These are phyloP conservation scores for Trametes meyenii DNA, from an alignment of 768 basidiomycete genomes.

Conservation along the genomic window DNA sequence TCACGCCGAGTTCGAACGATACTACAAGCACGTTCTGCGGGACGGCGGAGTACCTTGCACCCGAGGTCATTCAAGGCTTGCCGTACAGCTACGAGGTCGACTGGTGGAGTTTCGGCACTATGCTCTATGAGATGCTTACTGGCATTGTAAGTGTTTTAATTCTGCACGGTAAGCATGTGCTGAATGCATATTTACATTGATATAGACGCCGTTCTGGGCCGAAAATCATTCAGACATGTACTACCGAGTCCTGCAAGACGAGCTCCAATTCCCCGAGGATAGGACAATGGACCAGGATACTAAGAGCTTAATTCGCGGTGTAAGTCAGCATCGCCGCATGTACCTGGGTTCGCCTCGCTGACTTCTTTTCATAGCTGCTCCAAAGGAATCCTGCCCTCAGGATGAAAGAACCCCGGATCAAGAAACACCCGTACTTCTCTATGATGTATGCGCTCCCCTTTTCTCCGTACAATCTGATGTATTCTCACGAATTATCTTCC, in stretches of 20 bases:
- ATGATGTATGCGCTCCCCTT: constrained; percentile 68
- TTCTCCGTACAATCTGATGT: constrained; percentile 13
- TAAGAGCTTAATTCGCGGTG: constrained; percentile 92
- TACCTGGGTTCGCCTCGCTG: constrained; percentile 1
- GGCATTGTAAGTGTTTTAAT: constrained; percentile 72
- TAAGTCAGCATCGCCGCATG: constrained; percentile 43
- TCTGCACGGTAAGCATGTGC: neutral
- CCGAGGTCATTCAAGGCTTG: constrained; percentile 92
- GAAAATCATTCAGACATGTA: constrained; percentile 96
- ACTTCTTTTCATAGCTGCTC: constrained; percentile 59
- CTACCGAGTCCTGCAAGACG: constrained; percentile 87
- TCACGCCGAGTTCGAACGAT: constrained; percentile 61
- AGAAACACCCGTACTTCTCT: constrained; percentile 92
- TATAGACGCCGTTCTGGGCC: constrained; percentile 89
- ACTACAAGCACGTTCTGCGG: constrained; percentile 89
- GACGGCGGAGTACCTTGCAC: constrained; percentile 95
- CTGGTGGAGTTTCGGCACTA: constrained; percentile 98
- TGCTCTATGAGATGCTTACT: constrained; percentile 96
- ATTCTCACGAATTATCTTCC: constrained; percentile 22
- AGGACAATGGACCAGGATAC: constrained; percentile 93
- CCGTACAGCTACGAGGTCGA: constrained; percentile 94
- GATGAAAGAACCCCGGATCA: constrained; percentile 91
- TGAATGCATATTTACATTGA: constrained; percentile 6
- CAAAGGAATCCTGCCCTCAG: constrained; percentile 91
- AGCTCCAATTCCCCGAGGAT: constrained; percentile 88